phyloP scores from a whole-genome alignment of 352 stramenopile species.

The Blastocystis sp. region DNA sequence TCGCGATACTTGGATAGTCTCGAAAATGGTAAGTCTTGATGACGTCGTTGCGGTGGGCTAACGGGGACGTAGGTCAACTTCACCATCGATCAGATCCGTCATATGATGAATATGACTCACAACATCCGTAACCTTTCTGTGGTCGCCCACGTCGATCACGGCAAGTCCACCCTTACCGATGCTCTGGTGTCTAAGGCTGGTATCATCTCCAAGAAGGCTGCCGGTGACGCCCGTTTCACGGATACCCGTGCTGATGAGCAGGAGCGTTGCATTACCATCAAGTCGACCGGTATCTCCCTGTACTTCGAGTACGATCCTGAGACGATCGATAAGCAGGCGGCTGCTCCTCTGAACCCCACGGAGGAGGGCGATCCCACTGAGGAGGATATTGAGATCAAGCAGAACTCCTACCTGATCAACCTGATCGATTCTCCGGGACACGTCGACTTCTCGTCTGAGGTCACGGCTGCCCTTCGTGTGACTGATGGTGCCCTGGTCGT shows the following conservation, averaged over 20 bases:
- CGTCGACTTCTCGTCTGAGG: slow-evolving; percentile 99
- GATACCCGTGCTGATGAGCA: slow-evolving; percentile 98
- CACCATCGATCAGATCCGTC: slow-evolving; percentile 92
- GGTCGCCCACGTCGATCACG: slow-evolving; percentile 99
- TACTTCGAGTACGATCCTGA: slow-evolving; percentile 98
- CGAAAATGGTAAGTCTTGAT: slow-evolving; percentile 8
- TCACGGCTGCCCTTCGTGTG: slow-evolving; percentile 95
- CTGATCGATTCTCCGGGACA: slow-evolving; percentile 99
- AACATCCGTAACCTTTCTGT: slow-evolving; percentile 99
- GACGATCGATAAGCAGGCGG: slow-evolving; percentile 64
- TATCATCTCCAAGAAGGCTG: slow-evolving; percentile 97
- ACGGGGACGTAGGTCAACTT: slow-evolving; percentile 89
- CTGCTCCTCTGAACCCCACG: slow-evolving; percentile 69
- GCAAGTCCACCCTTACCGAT: slow-evolving; percentile 98
- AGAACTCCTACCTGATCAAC: slow-evolving; percentile 99
- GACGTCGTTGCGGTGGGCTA: background rate
- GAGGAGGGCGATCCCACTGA: background rate
- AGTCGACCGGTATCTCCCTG: slow-evolving; percentile 99
- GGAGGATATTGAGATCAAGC: slow-evolving; percentile 84
- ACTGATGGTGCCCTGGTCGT: slow-evolving; percentile 98
- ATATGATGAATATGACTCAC: slow-evolving; percentile 96
- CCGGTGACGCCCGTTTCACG: slow-evolving; percentile 94
- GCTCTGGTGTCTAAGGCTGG: slow-evolving; percentile 96
- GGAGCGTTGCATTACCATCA: slow-evolving; percentile 99
- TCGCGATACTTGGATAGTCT: background rate